These are phyloP conservation scores for Fremontodendron californicum DNA, from an alignment of 345 rosid species.

Conservation along the genomic window DNA sequence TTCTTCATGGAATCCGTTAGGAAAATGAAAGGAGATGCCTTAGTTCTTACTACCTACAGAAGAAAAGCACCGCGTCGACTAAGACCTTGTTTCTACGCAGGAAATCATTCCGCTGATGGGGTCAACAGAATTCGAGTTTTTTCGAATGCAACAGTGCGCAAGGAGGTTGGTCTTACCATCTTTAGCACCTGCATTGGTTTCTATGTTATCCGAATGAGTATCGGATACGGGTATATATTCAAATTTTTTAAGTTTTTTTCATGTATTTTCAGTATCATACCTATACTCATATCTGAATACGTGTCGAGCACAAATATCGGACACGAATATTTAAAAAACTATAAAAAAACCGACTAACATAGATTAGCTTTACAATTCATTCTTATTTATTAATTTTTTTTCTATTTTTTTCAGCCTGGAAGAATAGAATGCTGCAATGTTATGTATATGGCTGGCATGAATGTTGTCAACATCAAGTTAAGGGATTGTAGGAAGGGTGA, in stretches of 20 bases:
- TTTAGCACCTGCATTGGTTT: not conserved
- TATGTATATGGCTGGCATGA: slow-evolving; percentile 15
- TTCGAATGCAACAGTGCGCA: slow-evolving; percentile 26
- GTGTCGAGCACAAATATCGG: too few species aligned
- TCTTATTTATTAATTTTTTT: not conserved
- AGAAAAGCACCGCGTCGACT: slow-evolving; percentile 26
- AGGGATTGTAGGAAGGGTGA: slow-evolving; percentile 10
- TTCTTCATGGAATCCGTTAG: slow-evolving; percentile 21
- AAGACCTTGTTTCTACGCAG: slow-evolving; percentile 32
- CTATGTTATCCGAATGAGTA: too few species aligned
- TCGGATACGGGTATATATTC: too few species aligned
- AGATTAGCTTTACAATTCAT: not conserved
- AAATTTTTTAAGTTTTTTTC: too few species aligned
- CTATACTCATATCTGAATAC: too few species aligned
- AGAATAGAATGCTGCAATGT: slow-evolving; percentile 60
- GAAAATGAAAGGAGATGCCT: slow-evolving; percentile 14
- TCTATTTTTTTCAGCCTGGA: slow-evolving; percentile 32
- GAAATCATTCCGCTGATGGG: slow-evolving; percentile 46
- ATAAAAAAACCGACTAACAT: not conserved
- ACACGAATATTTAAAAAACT: too few species aligned
- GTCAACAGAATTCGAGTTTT: slow-evolving; percentile 45
- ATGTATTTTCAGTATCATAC: too few species aligned
- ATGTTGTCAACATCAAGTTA: not conserved
- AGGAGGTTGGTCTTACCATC: slow-evolving; percentile 29
- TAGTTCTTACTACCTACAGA: slow-evolving; percentile 35